Base-by-base conservation (phyloP, 768 basidiomycete species). In the Suillus weaverae region DNA sequence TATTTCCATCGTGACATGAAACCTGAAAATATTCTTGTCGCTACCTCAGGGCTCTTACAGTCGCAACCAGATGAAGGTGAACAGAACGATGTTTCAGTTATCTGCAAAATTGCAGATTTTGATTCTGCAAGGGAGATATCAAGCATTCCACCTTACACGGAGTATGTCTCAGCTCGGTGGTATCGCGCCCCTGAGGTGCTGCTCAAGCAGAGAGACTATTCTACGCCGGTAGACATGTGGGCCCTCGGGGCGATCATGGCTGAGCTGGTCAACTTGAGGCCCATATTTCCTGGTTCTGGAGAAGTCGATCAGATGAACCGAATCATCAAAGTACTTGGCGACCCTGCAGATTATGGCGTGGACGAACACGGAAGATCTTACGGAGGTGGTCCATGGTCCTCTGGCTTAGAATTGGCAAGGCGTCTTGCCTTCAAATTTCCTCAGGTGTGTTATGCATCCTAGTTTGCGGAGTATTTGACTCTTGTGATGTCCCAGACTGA, bases 1-100 rank as follows among this genome's bases (percentile, higher is more conserved):
- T 99, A 97, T 79, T 99, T 99, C 79, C 97, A 99, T 78, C 92
- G 97, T 60, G 97, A 99, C 76, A 97, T 99, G 95, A 99, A 99
- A 79, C 97, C 97, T 43, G 97, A 99, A 77, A 99, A 99, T 71
- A 90, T 99, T 11, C 87, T 99, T 57, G 96, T 99, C 70, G 98
- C 97, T n/a, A 99, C 97, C 1, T 97, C 95, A 16, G 97, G 97
- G 22, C 84, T 96, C 59, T 89, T 91, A 68, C 72, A 84, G 56
- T 85, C 89, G 13, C 81, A 83, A 60, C 86, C 83, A 10, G 84
- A 86, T 62, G 83, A 85, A 8, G 83, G 87, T 41, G 83, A 86
- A 63, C 95, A 97, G 71, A 90, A 89, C 78, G 97, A 99, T 76
- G 97, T 99, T 62, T 88, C 94, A 4, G 91, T 94, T 41, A 93